Base-by-base conservation (phyloP, 345 rosid species). In the Limnanthes douglasii region DNA sequence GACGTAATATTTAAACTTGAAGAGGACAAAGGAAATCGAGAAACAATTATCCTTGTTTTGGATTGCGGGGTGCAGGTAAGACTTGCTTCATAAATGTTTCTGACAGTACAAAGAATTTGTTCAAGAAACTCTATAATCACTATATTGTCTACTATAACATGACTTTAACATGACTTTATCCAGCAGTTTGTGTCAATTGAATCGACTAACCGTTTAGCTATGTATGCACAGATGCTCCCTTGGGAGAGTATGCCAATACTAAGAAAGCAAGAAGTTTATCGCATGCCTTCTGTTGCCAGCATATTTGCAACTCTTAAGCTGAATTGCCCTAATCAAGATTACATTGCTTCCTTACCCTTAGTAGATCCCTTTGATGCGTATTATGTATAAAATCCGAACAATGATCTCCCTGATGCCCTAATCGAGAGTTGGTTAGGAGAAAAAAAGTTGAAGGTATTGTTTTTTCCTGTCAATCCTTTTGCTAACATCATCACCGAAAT, bases 211-310 rank as follows among this genome's bases (percentile, higher is more conserved):
- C 17, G 34, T 31, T 41, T 21, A 26, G 29, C 9, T 47, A 28
- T 33, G 49, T 48, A 11, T 59, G 5, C 31, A 38, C 59, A 90
- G 95, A 90, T 90, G 98, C 83, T 90, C 64, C 94, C 98, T 5
- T 90, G 98, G 98, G 98, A 90, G 62, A 90, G 60, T 51, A 56
- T 90, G 38, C 95, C 98, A 2, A 62, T 57, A 26, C 63, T 90
- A 24, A 66, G 95, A 65, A 73, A 67, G 34, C 86, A 77, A 35
- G 98, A 79, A 65, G 86, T 77, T 35, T 90, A 90, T 59, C 86
- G 95, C 30, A 76, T 90, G 90, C 98, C 98, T 39, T 79, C 92
- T 4, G 78, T 84, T n/a, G 69, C 72, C 42, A 84, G 95, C 61
- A 77, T 80, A 43, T 52, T 50, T 11, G 51, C 50, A 13, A 61